Percentiles rank a stretch among this genome's conserved stretches.
Conservation (phyloP, 371 early-diverging fungal species). For the Amoeboaphelidium protococcarum region DNA sequence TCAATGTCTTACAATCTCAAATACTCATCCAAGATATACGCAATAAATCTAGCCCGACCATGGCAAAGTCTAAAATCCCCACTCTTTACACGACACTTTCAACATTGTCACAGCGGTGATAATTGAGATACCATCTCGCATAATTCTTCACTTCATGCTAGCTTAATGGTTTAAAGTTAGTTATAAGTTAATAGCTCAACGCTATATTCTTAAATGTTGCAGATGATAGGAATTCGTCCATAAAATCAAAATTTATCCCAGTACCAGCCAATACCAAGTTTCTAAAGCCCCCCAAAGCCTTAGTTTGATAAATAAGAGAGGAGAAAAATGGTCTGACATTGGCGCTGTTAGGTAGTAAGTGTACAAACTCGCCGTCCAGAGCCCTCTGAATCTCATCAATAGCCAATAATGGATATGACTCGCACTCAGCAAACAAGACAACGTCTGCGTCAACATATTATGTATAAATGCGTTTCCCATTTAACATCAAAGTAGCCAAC, state of each 20-base stretch:
- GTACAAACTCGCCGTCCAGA: conserved; percentile 2
- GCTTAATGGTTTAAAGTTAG: conserved; percentile 3
- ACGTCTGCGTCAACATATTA: no score
- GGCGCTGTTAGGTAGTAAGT: conserved; percentile 3
- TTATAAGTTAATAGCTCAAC: conserved; percentile 1
- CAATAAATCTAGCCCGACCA: not conserved
- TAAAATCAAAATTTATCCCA: conserved; percentile 7
- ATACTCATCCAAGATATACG: not conserved
- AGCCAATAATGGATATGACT: conserved; percentile 5
- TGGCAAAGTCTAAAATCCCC: not conserved
- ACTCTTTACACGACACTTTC: not conserved
- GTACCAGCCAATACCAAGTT: conserved; percentile 10
- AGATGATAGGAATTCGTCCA: conserved; percentile 2
- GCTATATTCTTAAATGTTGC: conserved; percentile 4
- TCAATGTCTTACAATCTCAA: not conserved
- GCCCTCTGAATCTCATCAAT: conserved; percentile 7
- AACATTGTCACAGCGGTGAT: not conserved
- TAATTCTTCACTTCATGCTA: not conserved
- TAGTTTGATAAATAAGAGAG: conserved; percentile 6
- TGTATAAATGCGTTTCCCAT: no score
- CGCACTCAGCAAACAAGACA: no score
- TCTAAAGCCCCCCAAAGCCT: conserved; percentile 5
- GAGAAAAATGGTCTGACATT: conserved; percentile 8
- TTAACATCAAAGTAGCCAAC: no score
- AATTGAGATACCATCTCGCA: not conserved